These are phyloP conservation scores for Penicillium concentricum DNA, from an alignment of 2,329 filamentous ascomycete species.

Conservation along the genomic window DNA sequence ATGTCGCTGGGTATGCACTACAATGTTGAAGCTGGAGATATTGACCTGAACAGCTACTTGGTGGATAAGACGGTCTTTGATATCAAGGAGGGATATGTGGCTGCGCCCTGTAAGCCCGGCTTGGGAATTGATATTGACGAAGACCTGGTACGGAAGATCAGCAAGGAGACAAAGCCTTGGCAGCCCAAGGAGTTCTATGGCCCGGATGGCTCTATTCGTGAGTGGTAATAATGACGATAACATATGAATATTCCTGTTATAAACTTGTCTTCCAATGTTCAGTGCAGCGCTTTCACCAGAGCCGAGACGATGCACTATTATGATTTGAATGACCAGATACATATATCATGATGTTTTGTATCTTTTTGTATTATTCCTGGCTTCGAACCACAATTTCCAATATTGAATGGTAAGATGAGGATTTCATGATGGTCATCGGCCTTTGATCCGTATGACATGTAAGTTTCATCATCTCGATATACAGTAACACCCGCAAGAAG, in stretches of 20 bases:
- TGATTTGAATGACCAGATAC: too few species aligned
- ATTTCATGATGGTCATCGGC: not conserved
- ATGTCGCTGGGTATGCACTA: slow-evolving; percentile 82
- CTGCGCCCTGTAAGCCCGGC: slow-evolving; percentile 59
- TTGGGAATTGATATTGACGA: slow-evolving; percentile 72
- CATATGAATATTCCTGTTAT: not conserved
- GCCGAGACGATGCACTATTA: not conserved
- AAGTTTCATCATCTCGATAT: not conserved
- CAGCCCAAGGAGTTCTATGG: slow-evolving; percentile 65
- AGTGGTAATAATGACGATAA: slow-evolving; percentile 55
- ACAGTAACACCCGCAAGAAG: not conserved
- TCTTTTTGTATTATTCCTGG: not conserved
- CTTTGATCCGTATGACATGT: slow-evolving; percentile 1
- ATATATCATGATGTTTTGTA: not conserved
- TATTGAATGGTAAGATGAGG: too few species aligned
- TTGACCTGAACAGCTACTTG: slow-evolving; percentile 67
- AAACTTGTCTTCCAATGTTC: not conserved
- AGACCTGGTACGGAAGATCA: slow-evolving; percentile 61
- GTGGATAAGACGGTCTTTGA: slow-evolving; percentile 65
- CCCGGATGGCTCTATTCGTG: slow-evolving; percentile 63
- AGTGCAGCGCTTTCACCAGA: not conserved
- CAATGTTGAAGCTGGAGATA: slow-evolving; percentile 60
- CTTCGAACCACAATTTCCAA: not conserved
- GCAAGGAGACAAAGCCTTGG: slow-evolving; percentile 63
- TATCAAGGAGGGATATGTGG: slow-evolving; percentile 65